Conservation (phyloP, 2,329 filamentous ascomycete genomes). For the Didymosphaeria variabile region DNA sequence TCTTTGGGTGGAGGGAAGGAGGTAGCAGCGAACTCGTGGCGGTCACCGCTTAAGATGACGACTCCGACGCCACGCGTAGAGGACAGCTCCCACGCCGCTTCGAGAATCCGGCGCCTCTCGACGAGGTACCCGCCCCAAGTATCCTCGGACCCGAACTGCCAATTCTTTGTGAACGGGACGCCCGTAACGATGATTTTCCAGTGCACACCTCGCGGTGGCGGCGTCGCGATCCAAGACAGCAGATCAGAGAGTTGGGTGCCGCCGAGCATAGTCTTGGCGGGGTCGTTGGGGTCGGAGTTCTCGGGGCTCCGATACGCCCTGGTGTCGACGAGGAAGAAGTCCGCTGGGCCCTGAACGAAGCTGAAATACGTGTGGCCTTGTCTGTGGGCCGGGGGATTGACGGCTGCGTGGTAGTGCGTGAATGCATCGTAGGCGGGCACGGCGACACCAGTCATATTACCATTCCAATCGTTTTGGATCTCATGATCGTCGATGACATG, state of each 20-base stretch:
- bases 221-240: constrained; percentile 75
- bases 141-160: constrained; percentile 85
- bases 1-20: constrained; percentile 72
- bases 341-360: constrained; percentile 88
- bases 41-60: constrained; percentile 85
- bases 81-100: constrained; percentile 93
- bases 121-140: constrained; percentile 93
- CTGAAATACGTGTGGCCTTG: constrained; percentile 81
- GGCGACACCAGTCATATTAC: constrained; percentile 83
- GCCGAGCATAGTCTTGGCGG: constrained; percentile 88
- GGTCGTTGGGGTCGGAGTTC: constrained; percentile 67
- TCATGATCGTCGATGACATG: constrained; percentile 98
- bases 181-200: constrained; percentile 95
- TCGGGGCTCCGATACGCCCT: constrained; percentile 81
- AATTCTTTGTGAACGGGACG: constrained; percentile 97
- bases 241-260: constrained; percentile 80
- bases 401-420: constrained; percentile 82
- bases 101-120: constrained; percentile 80
- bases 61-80: constrained; percentile 75
- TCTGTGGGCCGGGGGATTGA: constrained; percentile 78
- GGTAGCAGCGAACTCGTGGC: constrained; percentile 97
- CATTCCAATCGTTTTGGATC: constrained; percentile 92
- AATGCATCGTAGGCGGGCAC: constrained; percentile 83
- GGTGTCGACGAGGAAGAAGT: constrained; percentile 95
- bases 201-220: constrained; percentile 78